Evolutionary conservation across 140 eudicot species (phyloP).

Genomic region (Cichorium intybus): DNA sequence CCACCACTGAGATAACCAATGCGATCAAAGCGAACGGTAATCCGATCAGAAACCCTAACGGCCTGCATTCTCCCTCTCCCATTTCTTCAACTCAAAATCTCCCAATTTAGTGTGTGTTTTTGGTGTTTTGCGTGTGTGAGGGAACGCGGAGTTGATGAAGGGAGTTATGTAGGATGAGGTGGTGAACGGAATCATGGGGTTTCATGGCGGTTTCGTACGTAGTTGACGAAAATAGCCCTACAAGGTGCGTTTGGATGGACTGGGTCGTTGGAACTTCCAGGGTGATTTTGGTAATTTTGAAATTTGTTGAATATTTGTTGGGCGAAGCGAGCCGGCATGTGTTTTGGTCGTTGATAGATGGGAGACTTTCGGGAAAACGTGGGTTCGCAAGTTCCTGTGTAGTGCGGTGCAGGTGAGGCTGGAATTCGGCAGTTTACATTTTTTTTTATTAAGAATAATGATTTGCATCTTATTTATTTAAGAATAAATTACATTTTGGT

Average conservation of each 20-base stretch:
- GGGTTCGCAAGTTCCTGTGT: constrained; percentile 15
- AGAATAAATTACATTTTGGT: too few relatives aligned
- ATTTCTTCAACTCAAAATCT: neutral
- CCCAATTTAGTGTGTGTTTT: constrained; percentile 2
- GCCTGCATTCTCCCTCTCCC: constrained; percentile 45
- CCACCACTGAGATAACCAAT: constrained; percentile 41
- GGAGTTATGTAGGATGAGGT: constrained; percentile 1
- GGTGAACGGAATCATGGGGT: neutral
- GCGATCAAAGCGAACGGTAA: constrained; percentile 45
- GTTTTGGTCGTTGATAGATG: constrained; percentile 21
- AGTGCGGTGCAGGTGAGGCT: neutral
- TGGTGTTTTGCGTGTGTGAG: neutral
- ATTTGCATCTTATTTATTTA: too few relatives aligned
- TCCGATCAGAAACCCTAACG: constrained; percentile 48
- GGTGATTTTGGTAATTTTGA: constrained; percentile 9
- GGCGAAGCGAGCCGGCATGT: neutral
- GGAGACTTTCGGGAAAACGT: constrained; percentile 29
- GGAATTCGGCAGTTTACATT: neutral
- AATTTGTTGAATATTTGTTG: neutral
- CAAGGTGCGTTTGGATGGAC: neutral
- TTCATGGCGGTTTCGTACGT: constrained; percentile 15
- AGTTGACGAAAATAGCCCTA: constrained; percentile 16
- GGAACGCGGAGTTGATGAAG: neutral
- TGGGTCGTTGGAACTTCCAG: neutral
- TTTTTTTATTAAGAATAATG: too few relatives aligned